These are phyloP conservation scores for Lolium multiflorum DNA, from an alignment of 176 grass and related monocot genomes.

Conservation along the genomic window DNA sequence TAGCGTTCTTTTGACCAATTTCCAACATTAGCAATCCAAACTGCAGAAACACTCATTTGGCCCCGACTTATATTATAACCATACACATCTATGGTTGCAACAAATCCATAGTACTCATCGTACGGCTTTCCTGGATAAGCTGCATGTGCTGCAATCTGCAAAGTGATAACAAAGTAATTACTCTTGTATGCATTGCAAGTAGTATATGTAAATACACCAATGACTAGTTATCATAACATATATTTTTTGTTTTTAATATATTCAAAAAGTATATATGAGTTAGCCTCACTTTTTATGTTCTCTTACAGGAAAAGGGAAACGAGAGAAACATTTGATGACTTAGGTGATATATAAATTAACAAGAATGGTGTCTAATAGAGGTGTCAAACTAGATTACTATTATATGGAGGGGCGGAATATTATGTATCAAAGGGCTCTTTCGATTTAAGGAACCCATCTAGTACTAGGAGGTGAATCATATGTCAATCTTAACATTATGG, in stretches of 20 bases:
- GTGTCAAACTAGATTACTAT: not conserved
- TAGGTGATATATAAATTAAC: not conserved
- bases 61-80: too few species aligned
- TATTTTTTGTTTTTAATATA: not conserved
- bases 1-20: not conserved
- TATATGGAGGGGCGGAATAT: not conserved
- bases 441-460: not conserved
- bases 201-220: not conserved
- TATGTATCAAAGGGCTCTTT: not conserved
- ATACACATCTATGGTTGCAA: too few species aligned
- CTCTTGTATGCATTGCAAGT: not conserved
- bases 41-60: too few species aligned
- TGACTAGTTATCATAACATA: not conserved
- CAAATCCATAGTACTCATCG: too few species aligned
- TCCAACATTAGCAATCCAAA: not conserved
- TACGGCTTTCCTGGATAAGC: too few species aligned
- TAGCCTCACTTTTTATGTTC: not conserved
- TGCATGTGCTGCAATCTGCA: too few species aligned
- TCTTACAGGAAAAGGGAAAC: not conserved
- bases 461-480: not conserved
- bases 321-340: not conserved
- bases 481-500: not conserved
- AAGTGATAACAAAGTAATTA: too few species aligned
- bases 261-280: not conserved
- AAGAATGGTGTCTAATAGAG: not conserved